Evolutionary conservation across 495 filamentous ascomycete species (phyloP).

Genomic region (Pyrenula massariospora): DNA sequence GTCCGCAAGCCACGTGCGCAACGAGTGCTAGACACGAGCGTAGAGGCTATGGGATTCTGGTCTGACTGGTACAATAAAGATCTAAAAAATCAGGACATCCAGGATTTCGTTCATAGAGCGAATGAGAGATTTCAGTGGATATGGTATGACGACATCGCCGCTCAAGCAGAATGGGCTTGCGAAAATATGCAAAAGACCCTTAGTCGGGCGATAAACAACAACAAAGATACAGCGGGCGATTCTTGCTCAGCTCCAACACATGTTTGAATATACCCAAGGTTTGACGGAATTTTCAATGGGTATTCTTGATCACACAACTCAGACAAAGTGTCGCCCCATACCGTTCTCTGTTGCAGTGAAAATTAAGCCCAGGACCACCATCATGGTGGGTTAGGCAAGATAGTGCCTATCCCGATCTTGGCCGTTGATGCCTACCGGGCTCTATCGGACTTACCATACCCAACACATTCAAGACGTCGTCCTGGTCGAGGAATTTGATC

Average conservation of each 20-base stretch:
- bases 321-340: too few species aligned
- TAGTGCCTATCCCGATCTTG: too few species aligned
- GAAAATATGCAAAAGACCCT: neutral
- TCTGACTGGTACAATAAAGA: constrained; percentile 19
- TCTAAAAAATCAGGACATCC: constrained; percentile 7
- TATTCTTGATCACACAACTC: too few species aligned
- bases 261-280: too few species aligned
- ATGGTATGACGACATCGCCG: neutral
- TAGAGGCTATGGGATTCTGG: constrained; percentile 24
- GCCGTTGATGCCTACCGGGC: too few species aligned
- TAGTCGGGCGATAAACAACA: constrained; percentile 2
- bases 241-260: constrained; percentile 2
- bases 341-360: too few species aligned
- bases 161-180: neutral
- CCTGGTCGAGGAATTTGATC: too few species aligned
- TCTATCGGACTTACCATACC: too few species aligned
- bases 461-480: too few species aligned
- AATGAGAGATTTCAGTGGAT: constrained; percentile 7
- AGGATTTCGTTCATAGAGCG: constrained; percentile 1
- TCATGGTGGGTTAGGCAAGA: too few species aligned
- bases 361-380: too few species aligned
- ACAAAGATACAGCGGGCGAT: constrained; percentile 17
- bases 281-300: too few species aligned
- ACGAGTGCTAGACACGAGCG: constrained; percentile 35
- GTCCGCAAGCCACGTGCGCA: constrained; percentile 42